These are phyloP conservation scores for Begonia peltatifolia DNA, from an alignment of 306 rosid genomes.

Conservation along the genomic window DNA sequence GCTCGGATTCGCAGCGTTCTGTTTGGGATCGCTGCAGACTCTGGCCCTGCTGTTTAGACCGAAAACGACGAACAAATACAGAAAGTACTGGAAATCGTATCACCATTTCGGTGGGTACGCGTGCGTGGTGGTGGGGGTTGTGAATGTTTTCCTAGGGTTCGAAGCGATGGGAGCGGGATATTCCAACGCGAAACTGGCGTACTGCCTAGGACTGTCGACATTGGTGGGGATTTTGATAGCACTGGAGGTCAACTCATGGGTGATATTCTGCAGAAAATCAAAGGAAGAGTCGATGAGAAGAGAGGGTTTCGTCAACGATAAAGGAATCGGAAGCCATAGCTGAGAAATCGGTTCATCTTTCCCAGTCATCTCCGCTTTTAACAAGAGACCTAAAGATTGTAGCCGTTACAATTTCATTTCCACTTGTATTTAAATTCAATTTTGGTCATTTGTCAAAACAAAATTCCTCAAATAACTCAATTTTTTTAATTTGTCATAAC, in stretches of 20 bases:
- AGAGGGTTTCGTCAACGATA: constrained; percentile 55
- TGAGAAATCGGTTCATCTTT: not conserved
- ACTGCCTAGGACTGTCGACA: constrained; percentile 55
- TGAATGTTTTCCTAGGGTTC: constrained; percentile 81
- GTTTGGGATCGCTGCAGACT: constrained; percentile 62
- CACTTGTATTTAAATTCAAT: too few relatives aligned
- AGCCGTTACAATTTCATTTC: too few relatives aligned
- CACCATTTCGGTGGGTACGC: constrained; percentile 91
- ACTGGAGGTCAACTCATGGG: constrained; percentile 95
- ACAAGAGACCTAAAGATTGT: too few relatives aligned
- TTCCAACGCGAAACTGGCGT: constrained; percentile 60
- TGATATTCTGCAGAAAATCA: constrained; percentile 69
- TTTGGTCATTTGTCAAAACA: too few relatives aligned
- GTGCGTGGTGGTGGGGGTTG: constrained; percentile 82
- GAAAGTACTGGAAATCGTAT: constrained; percentile 88
- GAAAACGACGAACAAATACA: constrained; percentile 57
- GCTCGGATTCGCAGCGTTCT: constrained; percentile 59
- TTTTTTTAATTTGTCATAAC: too few relatives aligned
- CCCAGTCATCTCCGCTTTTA: too few relatives aligned
- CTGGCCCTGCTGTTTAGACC: constrained; percentile 72
- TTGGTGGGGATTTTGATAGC: constrained; percentile 60
- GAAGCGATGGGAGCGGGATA: constrained; percentile 76
- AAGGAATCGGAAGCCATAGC: constrained; percentile 42
- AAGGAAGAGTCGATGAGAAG: constrained; percentile 77
- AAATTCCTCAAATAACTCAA: too few relatives aligned